Conservation (phyloP, 2,329 filamentous ascomycete species). For the Pseudopyricularia javanii region DNA sequence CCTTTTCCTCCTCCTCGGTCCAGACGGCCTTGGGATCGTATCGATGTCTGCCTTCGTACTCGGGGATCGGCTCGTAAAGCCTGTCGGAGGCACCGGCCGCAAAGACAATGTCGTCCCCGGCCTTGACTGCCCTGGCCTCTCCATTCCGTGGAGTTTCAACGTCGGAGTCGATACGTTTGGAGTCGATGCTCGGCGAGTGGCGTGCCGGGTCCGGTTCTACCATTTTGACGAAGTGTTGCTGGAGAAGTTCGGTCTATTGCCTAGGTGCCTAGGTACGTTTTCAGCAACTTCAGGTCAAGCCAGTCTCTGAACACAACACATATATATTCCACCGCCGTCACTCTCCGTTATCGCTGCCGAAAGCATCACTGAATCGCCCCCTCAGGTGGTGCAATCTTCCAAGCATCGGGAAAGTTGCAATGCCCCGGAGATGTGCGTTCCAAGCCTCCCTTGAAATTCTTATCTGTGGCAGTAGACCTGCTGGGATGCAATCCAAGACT, state of each 20-base stretch:
- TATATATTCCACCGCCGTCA: neutral
- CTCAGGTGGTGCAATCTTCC: neutral
- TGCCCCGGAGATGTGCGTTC: neutral
- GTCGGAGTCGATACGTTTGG: neutral
- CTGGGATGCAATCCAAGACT: neutral
- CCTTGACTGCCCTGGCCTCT: neutral
- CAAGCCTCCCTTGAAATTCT: neutral
- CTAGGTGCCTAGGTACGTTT: neutral
- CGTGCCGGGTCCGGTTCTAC: neutral
- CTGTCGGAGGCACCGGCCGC: slow-evolving; percentile 6
- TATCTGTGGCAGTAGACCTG: neutral
- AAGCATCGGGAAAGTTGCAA: neutral
- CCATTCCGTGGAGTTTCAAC: neutral
- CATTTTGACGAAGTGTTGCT: neutral
- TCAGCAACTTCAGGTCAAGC: no score
- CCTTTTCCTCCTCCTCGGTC: slow-evolving; percentile 43
- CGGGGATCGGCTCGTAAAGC: slow-evolving; percentile 35
- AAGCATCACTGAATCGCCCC: neutral
- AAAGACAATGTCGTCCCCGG: slow-evolving; percentile 3
- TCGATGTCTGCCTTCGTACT: slow-evolving; percentile 45
- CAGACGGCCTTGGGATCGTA: slow-evolving; percentile 45
- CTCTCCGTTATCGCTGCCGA: neutral
- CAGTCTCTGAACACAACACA: neutral
- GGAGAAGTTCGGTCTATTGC: neutral
- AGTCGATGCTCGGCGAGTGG: neutral